Percentiles rank a stretch among this genome's conserved stretches.
Conservation (phyloP, 2,329 filamentous ascomycete species). For the Pezicula carpinea region DNA sequence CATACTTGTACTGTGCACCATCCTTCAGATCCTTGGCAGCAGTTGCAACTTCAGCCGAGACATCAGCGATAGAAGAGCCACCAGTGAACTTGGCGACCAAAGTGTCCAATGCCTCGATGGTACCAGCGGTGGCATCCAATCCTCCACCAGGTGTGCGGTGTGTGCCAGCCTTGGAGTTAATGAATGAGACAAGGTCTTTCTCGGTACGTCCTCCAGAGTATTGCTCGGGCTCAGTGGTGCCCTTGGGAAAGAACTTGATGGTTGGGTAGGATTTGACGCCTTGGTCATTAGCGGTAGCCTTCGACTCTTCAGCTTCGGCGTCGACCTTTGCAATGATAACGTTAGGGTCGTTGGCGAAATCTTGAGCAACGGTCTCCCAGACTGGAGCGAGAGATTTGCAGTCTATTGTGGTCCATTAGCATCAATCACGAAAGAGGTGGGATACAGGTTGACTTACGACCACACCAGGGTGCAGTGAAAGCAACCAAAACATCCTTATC, state of each 20-base stretch:
- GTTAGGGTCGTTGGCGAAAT: slow-evolving; percentile 71
- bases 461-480: slow-evolving; percentile 98
- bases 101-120: slow-evolving; percentile 71
- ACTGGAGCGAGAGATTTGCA: slow-evolving; percentile 90
- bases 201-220: slow-evolving; percentile 78
- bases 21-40: slow-evolving; percentile 62
- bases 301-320: slow-evolving; percentile 81
- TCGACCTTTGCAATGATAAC: slow-evolving; percentile 95
- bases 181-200: slow-evolving; percentile 68
- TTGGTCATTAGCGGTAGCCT: slow-evolving; percentile 69
- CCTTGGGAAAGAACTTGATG: slow-evolving; percentile 95
- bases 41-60: slow-evolving; percentile 68
- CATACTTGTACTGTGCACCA: slow-evolving; percentile 65
- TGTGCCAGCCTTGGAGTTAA: slow-evolving; percentile 87
- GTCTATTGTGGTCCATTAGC: slow-evolving; percentile 51
- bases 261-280: slow-evolving; percentile 87
- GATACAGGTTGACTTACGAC: slow-evolving; percentile 57
- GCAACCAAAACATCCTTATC: slow-evolving; percentile 91
- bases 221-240: slow-evolving; percentile 63
- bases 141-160: slow-evolving; percentile 78
- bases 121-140: slow-evolving; percentile 75
- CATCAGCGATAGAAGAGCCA: slow-evolving; percentile 51
- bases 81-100: slow-evolving; percentile 71
- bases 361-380: slow-evolving; percentile 82
- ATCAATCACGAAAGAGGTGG: neutral